phyloP scores from a whole-genome alignment of 1,139 yeast species.

The Candida sp. region DNA sequence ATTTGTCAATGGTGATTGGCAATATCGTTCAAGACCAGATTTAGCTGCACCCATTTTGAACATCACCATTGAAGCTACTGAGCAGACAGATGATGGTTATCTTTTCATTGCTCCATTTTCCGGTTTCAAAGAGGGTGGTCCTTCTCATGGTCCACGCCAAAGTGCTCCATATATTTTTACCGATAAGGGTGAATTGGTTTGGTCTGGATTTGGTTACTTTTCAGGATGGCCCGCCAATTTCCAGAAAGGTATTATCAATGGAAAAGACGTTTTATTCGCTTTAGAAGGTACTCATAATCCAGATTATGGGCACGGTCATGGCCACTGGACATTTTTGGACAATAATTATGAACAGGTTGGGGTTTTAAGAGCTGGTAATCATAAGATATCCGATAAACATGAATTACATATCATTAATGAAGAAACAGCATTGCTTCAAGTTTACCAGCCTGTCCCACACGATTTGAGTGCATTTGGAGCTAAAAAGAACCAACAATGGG shows the following conservation, averaged over 20 bases:
- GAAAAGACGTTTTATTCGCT: constrained; percentile 21
- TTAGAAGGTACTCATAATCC: constrained; percentile 33
- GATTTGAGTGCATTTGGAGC: constrained; percentile 24
- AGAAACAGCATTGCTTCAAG: constrained; percentile 24
- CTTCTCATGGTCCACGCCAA: constrained; percentile 8
- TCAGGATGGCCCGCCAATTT: constrained; percentile 31
- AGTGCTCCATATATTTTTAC: constrained; percentile 30
- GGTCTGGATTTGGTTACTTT: constrained; percentile 29
- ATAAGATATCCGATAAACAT: constrained; percentile 27
- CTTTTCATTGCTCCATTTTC: constrained; percentile 29
- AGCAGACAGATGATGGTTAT: constrained; percentile 21
- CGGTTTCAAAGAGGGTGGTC: constrained; percentile 18
- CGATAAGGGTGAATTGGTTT: constrained; percentile 28
- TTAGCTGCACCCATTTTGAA: constrained; percentile 29
- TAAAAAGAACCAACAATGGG: constrained; percentile 24
- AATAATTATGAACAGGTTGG: constrained; percentile 22
- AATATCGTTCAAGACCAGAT: constrained; percentile 29
- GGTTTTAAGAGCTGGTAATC: constrained; percentile 29
- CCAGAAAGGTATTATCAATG: constrained; percentile 23
- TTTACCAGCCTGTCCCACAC: constrained; percentile 25
- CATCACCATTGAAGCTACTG: constrained; percentile 21
- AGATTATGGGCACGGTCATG: constrained; percentile 32
- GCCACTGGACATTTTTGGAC: constrained; percentile 28
- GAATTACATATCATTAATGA: constrained; percentile 28
- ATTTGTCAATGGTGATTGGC: constrained; percentile 22